Conservation (phyloP, 164 flowering plant species). For the Berberis vulgaris region DNA sequence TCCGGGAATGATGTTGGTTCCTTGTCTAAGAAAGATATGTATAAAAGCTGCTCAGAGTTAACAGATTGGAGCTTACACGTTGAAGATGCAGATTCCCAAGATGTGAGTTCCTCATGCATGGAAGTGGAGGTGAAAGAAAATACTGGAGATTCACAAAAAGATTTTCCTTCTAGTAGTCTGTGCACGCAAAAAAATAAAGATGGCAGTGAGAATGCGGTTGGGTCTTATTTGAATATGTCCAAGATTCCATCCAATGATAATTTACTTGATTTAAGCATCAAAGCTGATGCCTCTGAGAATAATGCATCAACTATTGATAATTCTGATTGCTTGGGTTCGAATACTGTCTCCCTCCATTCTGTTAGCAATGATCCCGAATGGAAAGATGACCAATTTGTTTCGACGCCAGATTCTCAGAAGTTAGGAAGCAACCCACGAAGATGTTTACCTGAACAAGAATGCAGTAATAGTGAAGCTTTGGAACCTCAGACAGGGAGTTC, state of each 20-base stretch:
- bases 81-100: slow-evolving; percentile 18
- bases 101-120: slow-evolving; percentile 7
- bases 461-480: slow-evolving; percentile 12
- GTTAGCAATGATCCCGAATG: slow-evolving; percentile 18
- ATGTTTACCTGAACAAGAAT: slow-evolving; percentile 17
- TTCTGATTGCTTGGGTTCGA: slow-evolving; percentile 9
- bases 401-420: slow-evolving; percentile 16
- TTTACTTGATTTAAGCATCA: slow-evolving; percentile 9
- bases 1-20: slow-evolving; percentile 15
- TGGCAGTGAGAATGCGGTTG: not conserved
- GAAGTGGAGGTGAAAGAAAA: slow-evolving; percentile 16
- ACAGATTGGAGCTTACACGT: slow-evolving; percentile 21
- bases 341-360: slow-evolving; percentile 15
- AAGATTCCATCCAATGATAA: not conserved
- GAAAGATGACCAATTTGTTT: slow-evolving; percentile 20
- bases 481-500: slow-evolving; percentile 22
- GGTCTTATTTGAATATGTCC: slow-evolving; percentile 5
- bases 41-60: slow-evolving; percentile 58
- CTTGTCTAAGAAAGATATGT: slow-evolving; percentile 31
- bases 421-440: slow-evolving; percentile 11
- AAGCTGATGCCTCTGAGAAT: slow-evolving; percentile 16
- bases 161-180: slow-evolving; percentile 12
- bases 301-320: slow-evolving; percentile 6
- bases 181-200: slow-evolving; percentile 17
- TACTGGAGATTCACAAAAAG: slow-evolving; percentile 15